A percentile compares a stretch with the other conserved stretches of the same genome.
Conservation (phyloP, 768 basidiomycete genomes). For the Pleurotus pulmonarius region DNA sequence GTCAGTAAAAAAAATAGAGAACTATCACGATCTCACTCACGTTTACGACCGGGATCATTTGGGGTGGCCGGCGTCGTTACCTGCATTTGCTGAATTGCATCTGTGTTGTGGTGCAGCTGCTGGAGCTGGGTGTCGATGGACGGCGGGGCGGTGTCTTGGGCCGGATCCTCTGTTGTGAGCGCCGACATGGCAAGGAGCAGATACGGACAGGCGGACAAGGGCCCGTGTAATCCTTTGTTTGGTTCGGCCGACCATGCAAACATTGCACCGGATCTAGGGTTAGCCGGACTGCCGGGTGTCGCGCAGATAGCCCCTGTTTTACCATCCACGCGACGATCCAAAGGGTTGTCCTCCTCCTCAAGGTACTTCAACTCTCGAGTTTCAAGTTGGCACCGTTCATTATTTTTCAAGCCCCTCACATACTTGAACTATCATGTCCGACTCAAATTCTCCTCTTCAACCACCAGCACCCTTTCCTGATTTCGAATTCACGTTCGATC, state of each 20-base stretch:
- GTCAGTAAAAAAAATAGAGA: background rate
- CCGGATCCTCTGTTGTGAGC: slow-evolving; percentile 70
- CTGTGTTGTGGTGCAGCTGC: slow-evolving; percentile 39
- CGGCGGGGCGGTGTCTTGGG: slow-evolving; percentile 37
- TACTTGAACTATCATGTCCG: slow-evolving; percentile 22
- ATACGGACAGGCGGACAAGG: background rate
- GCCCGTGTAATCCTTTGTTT: background rate
- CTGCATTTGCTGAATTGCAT: slow-evolving; percentile 28
- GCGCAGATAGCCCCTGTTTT: background rate
- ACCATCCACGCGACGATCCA: background rate
- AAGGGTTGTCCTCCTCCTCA: background rate
- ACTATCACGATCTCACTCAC: slow-evolving; percentile 36
- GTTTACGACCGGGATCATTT: slow-evolving; percentile 55
- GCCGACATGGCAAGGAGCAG: slow-evolving; percentile 59
- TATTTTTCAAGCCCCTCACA: slow-evolving; percentile 11
- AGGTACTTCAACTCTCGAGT: slow-evolving; percentile 11
- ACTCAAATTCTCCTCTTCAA: slow-evolving; percentile 28
- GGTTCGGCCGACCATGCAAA: slow-evolving; percentile 1
- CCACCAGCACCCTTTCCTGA: slow-evolving; percentile 62
- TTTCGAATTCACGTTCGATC: slow-evolving; percentile 72
- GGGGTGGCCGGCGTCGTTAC: slow-evolving; percentile 19
- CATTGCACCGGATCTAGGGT: background rate
- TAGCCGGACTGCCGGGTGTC: background rate
- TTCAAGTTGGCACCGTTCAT: slow-evolving; percentile 4
- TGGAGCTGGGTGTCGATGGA: slow-evolving; percentile 63